Percentiles rank a stretch among this genome's conserved stretches.
These are phyloP conservation scores for Coniosporium apollinis DNA, from an alignment of 495 filamentous ascomycete genomes.

Conservation along the genomic window DNA sequence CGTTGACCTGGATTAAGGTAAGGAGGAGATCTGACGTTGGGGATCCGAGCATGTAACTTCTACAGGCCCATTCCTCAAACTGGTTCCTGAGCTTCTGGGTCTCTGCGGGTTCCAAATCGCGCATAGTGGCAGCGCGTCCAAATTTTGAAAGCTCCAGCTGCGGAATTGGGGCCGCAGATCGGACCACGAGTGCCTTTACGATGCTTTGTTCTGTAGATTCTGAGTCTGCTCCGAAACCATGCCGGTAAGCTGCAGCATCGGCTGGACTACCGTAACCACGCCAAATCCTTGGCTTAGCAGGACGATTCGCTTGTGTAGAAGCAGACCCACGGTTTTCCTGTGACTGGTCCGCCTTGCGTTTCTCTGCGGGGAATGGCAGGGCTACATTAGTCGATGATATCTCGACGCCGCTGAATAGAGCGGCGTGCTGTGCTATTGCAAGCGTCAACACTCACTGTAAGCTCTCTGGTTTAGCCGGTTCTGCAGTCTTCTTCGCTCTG, in stretches of 20 bases:
- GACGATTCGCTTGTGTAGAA: neutral
- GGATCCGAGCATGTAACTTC: neutral
- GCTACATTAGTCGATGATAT: too few species aligned
- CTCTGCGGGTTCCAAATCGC: neutral
- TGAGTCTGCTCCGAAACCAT: neutral
- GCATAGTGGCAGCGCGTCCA: neutral
- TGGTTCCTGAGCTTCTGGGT: neutral
- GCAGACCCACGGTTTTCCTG: neutral
- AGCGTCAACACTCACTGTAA: slow-evolving; percentile 10
- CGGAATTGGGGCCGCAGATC: neutral
- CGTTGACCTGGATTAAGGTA: slow-evolving; percentile 27
- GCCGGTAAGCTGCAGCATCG: neutral
- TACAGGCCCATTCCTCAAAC: neutral
- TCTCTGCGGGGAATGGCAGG: too few species aligned
- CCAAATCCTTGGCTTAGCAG: neutral
- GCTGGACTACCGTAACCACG: too few species aligned
- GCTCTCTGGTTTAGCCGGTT: slow-evolving; percentile 19
- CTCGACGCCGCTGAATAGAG: too few species aligned
- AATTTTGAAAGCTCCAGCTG: neutral
- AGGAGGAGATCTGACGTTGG: slow-evolving; percentile 14
- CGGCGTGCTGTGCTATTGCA: neutral
- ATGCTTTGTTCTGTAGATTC: neutral
- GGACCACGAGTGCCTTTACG: neutral
- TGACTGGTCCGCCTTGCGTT: neutral
- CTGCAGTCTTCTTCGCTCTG: slow-evolving; percentile 17